These are phyloP conservation scores for Leishmania gerbilli DNA, from an alignment of 208 protist species.

Conservation along the genomic window DNA sequence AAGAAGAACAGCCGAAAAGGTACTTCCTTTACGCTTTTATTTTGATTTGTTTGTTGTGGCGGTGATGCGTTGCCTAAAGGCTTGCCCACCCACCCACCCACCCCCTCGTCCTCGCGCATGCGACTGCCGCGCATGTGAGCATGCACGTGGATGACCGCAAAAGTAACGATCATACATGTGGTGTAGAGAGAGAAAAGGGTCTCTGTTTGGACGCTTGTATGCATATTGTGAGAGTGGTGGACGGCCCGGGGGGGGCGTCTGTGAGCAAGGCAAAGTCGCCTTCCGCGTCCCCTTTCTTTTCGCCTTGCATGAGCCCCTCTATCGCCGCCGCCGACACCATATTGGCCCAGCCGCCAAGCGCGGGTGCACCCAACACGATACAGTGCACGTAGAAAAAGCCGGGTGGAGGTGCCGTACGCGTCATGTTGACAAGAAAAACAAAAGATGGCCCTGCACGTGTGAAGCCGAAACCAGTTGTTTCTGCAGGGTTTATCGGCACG, in stretches of 20 bases:
- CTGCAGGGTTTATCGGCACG: neutral
- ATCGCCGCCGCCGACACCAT: neutral
- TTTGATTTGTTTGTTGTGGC: conserved; percentile 1
- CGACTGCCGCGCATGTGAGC: neutral
- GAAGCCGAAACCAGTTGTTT: neutral
- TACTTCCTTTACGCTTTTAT: conserved; percentile 13
- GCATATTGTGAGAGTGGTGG: neutral
- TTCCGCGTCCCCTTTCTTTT: neutral
- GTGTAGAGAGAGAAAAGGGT: neutral
- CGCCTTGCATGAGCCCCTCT: neutral
- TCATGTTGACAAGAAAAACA: neutral
- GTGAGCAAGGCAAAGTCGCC: neutral
- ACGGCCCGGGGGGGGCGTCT: neutral
- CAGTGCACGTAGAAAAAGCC: neutral
- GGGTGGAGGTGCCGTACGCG: neutral
- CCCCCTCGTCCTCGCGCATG: neutral
- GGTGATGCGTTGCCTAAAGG: neutral
- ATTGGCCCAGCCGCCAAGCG: neutral
- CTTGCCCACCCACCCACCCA: neutral
- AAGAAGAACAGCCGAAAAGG: neutral
- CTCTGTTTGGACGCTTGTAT: neutral
- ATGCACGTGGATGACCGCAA: neutral
- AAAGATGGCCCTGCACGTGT: neutral
- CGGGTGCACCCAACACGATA: neutral
- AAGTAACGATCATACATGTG: neutral